A percentile compares a stretch with the other conserved stretches of the same genome.
Evolutionary conservation across 768 basidiomycete species (phyloP).

Genomic region (Mycena crocata): DNA sequence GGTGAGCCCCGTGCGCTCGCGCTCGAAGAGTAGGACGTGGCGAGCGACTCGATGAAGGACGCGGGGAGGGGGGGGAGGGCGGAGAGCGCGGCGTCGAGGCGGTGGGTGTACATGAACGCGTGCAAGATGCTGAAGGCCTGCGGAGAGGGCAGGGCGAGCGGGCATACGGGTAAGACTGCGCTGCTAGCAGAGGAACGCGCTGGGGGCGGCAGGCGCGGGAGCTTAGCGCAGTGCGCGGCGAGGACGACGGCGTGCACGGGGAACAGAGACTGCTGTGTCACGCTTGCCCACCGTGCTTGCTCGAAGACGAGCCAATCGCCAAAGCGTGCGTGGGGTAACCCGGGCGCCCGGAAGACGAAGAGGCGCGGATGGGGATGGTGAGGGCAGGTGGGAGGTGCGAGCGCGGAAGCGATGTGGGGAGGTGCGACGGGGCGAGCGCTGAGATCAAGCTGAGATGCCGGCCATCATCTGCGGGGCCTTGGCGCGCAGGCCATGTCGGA

Average conservation of each 20-base stretch:
- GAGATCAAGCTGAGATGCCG: too few relatives aligned
- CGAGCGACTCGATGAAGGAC: constrained; percentile 25
- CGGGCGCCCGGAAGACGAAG: constrained; percentile 34
- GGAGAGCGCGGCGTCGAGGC: constrained; percentile 51
- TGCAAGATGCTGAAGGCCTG: constrained; percentile 59
- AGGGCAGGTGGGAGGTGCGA: constrained; percentile 44
- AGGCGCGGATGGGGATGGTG: constrained; percentile 37
- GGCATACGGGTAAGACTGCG: constrained; percentile 45
- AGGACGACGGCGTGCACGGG: constrained; percentile 80
- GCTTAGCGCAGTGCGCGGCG: constrained; percentile 73
- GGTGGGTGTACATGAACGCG: constrained; percentile 61
- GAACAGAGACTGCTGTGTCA: constrained; percentile 54
- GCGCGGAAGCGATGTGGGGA: constrained; percentile 44
- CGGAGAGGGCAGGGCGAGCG: constrained; percentile 59
- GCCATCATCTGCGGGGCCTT: constrained; percentile 37
- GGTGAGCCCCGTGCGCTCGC: constrained; percentile 43
- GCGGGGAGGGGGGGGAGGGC: constrained; percentile 52
- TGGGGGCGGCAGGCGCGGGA: constrained; percentile 64
- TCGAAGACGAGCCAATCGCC: constrained; percentile 52
- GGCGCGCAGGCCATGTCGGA: constrained; percentile 59
- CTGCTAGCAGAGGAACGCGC: constrained; percentile 33
- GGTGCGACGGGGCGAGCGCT: constrained; percentile 47
- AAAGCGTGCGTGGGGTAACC: constrained; percentile 58
- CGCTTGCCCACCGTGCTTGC: constrained; percentile 30
- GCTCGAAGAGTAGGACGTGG: constrained; percentile 8